Evolutionary conservation across 1,139 yeast genomes (phyloP).

Genomic region (Blastobotrys arbuscula): DNA sequence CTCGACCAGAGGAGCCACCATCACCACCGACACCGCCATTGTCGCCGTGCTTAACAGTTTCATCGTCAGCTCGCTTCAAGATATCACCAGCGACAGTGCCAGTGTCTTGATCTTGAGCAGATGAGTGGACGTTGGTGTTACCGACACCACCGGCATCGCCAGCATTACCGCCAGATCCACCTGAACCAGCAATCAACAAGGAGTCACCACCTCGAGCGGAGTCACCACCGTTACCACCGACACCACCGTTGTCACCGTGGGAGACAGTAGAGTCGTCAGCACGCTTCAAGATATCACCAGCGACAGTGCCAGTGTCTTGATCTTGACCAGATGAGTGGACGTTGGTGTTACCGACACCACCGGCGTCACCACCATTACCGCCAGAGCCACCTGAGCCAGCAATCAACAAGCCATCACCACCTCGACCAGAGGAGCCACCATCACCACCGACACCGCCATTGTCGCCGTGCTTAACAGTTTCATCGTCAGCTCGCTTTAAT

Average conservation of each 20-base stretch:
- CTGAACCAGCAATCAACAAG: constrained; percentile 1
- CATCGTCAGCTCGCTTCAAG: constrained; percentile 2
- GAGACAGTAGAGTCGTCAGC: not conserved
- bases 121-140: constrained; percentile 2
- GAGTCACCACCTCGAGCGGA: constrained; percentile 6
- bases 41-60: not conserved
- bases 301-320: not conserved
- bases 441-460: constrained; percentile 7
- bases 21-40: constrained; percentile 6
- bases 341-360: constrained; percentile 6
- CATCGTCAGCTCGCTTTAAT: constrained; percentile 4
- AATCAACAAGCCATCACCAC: constrained; percentile 2
- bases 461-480: not conserved
- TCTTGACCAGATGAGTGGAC: not conserved
- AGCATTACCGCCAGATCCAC: constrained; percentile 2
- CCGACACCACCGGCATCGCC: constrained; percentile 7
- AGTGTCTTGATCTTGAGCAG: not conserved
- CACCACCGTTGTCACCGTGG: constrained; percentile 8
- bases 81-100: not conserved
- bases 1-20: constrained; percentile 3
- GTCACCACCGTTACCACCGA: constrained; percentile 5
- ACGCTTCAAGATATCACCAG: not conserved
- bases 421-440: constrained; percentile 4
- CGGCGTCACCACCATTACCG: constrained; percentile 6
- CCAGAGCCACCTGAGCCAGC: constrained; percentile 5